Evolutionary conservation across 352 stramenopile species (phyloP).

Genomic region (Thraustochytrium striatum): DNA sequence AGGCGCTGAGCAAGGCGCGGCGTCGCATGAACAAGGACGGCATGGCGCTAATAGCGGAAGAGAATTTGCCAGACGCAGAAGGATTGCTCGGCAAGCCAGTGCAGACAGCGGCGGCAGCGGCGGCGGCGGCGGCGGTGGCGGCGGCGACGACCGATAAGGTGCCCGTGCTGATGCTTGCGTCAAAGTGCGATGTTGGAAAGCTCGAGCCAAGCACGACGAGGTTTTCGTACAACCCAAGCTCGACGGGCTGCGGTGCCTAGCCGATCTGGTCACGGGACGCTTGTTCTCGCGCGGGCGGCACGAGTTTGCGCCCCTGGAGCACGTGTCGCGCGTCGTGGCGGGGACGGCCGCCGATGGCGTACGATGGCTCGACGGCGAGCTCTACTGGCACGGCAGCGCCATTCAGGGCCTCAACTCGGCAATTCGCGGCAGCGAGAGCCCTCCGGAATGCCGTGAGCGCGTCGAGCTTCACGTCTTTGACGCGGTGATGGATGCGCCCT

Average conservation of each 20-base stretch:
- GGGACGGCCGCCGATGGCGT: neutral
- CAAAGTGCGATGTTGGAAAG: neutral
- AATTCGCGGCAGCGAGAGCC: neutral
- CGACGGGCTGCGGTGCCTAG: neutral
- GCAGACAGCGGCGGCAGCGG: too few species aligned
- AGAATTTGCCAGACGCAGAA: too few species aligned
- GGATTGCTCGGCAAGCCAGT: too few species aligned
- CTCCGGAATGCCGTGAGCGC: neutral
- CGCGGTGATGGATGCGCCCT: neutral
- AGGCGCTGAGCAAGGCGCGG: too few species aligned
- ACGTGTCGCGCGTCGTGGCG: neutral
- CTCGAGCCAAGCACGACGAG: neutral
- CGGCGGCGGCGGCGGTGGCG: too few species aligned
- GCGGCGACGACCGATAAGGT: neutral
- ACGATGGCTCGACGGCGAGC: neutral
- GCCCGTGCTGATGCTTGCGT: neutral
- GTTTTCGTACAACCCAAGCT: neutral
- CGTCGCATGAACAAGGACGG: too few species aligned
- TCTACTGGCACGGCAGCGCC: neutral
- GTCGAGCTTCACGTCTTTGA: neutral
- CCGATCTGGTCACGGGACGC: neutral
- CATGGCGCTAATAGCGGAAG: too few species aligned
- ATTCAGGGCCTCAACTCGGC: neutral
- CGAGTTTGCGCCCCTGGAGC: neutral
- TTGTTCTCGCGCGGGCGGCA: neutral